phyloP scores from a whole-genome alignment of 495 filamentous ascomycete genomes.

The Astrocystis sublimbata region DNA sequence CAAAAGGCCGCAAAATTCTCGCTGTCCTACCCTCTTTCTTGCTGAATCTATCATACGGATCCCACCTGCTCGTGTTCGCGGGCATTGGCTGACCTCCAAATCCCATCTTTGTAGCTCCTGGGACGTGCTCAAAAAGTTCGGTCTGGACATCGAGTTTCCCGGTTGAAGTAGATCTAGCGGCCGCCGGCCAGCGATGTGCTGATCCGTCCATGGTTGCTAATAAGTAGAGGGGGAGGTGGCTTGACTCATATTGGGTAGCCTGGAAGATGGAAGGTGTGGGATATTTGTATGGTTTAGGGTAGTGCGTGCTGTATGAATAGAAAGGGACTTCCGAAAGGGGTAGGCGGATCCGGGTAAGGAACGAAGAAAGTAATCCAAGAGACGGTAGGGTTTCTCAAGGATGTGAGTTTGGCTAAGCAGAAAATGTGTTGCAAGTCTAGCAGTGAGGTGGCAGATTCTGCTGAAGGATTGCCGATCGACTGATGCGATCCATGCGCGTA shows the following conservation, averaged over 20 bases:
- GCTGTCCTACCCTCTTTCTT: background rate
- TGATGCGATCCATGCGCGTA: background rate
- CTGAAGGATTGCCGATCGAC: background rate
- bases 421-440: background rate
- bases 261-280: background rate
- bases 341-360: too few species aligned
- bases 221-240: too few species aligned
- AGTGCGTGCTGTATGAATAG: too few species aligned
- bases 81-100: background rate
- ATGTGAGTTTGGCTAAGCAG: too few species aligned
- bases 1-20: background rate
- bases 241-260: too few species aligned
- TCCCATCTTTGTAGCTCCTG: background rate
- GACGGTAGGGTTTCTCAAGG: too few species aligned
- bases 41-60: constrained; percentile 2
- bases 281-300: too few species aligned
- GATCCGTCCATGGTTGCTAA: background rate
- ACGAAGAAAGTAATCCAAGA: too few species aligned
- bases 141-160: background rate
- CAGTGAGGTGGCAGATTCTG: background rate
- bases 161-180: background rate
- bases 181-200: background rate
- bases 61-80: constrained; percentile 5
- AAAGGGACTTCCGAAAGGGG: too few species aligned
- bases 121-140: background rate